A percentile compares a stretch with the other conserved stretches of the same genome.
Conservation (phyloP, 2,329 filamentous ascomycete species). For the Fonsecaea erecta region DNA sequence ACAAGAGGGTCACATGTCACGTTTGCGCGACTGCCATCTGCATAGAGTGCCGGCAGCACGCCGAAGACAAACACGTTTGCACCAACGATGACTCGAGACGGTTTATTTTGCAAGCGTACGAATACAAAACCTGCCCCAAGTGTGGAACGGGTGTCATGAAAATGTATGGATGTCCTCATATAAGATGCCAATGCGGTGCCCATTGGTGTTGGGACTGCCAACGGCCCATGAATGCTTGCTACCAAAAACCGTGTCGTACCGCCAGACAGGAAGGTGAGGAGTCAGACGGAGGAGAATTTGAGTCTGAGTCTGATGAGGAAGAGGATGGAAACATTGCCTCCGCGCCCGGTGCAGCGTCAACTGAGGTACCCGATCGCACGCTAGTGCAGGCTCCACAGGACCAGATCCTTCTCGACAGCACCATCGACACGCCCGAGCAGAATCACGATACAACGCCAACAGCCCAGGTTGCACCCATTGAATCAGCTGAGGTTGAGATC, state of each 20-base stretch:
- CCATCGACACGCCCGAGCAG: background rate
- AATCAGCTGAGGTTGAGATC: background rate
- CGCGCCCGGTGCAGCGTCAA: background rate
- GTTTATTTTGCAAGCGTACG: constrained; percentile 48
- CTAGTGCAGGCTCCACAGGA: background rate
- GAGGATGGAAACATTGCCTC: background rate
- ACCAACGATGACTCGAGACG: constrained; percentile 45
- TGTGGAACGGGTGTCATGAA: constrained; percentile 54
- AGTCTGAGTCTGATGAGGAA: constrained; percentile 15
- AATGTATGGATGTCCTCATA: constrained; percentile 56
- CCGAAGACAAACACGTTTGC: constrained; percentile 43
- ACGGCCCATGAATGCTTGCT: constrained; percentile 42
- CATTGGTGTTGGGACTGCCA: constrained; percentile 57
- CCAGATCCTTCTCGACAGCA: background rate
- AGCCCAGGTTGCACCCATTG: background rate
- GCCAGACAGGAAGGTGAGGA: constrained; percentile 30
- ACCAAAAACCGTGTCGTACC: constrained; percentile 24
- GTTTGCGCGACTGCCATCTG: constrained; percentile 52
- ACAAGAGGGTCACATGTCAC: constrained; percentile 48
- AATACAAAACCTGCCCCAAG: constrained; percentile 57
- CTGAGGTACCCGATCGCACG: background rate
- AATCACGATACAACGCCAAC: background rate
- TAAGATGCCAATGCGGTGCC: constrained; percentile 56
- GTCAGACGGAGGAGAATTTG: constrained; percentile 29
- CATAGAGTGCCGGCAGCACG: constrained; percentile 48